Percentiles rank a stretch among this genome's conserved stretches.
Evolutionary conservation across 352 stramenopile species (phyloP).

Genomic region (Pythium aristosporum): DNA sequence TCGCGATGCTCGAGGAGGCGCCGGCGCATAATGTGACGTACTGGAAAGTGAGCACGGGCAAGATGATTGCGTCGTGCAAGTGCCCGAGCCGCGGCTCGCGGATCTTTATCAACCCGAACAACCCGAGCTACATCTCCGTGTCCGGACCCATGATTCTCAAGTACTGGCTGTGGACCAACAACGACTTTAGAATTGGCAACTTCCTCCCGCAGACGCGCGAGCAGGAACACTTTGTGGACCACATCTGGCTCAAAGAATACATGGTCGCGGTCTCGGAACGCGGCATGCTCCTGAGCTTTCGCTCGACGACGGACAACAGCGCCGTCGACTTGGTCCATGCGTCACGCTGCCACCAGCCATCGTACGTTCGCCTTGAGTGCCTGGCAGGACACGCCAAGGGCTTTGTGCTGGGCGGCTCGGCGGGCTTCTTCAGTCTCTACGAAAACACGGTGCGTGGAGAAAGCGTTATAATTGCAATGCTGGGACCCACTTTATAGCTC

Average conservation of each 20-base stretch:
- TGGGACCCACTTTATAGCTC: background rate
- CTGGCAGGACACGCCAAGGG: conserved; percentile 63
- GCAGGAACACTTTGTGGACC: conserved; percentile 83
- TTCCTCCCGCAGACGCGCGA: conserved; percentile 72
- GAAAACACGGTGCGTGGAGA: conserved; percentile 49
- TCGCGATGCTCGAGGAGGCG: conserved; percentile 69
- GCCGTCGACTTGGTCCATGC: conserved; percentile 69
- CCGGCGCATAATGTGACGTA: conserved; percentile 72
- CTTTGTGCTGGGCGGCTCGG: conserved; percentile 72
- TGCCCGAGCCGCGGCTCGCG: conserved; percentile 62
- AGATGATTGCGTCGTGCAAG: conserved; percentile 67
- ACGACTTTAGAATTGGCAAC: conserved; percentile 76
- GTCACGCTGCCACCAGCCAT: conserved; percentile 62
- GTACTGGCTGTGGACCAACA: conserved; percentile 77
- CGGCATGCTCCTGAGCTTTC: conserved; percentile 65
- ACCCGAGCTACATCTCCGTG: conserved; percentile 71
- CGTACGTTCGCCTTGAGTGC: conserved; percentile 69
- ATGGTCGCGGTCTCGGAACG: conserved; percentile 74
- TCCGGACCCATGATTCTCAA: conserved; percentile 77
- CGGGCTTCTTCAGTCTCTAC: conserved; percentile 76
- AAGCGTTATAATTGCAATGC: no score
- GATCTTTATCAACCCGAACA: conserved; percentile 71
- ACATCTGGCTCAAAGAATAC: conserved; percentile 71
- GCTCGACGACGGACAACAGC: conserved; percentile 43
- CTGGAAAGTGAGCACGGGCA: conserved; percentile 79